These are phyloP conservation scores for Schwanniomyces occidentalis DNA, from an alignment of 805 yeast species.

Conservation along the genomic window DNA sequence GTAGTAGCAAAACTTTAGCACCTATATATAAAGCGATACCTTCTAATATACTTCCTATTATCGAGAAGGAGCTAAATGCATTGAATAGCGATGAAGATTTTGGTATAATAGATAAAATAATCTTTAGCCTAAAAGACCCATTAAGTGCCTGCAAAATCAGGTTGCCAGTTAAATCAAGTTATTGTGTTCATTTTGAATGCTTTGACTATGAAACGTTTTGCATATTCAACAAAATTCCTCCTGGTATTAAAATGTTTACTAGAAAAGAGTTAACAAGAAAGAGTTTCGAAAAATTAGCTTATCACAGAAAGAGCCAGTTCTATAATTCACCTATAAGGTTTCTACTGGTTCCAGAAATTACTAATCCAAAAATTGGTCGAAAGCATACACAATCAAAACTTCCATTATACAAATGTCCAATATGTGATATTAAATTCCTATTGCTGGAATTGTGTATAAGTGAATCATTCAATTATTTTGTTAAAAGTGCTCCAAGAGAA, in stretches of 20 bases:
- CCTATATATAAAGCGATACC: constrained; percentile 24
- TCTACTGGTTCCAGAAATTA: constrained; percentile 1
- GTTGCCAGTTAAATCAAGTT: constrained; percentile 39
- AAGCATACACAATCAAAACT: constrained; percentile 3
- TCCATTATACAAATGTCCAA: constrained; percentile 41
- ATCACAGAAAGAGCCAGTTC: constrained; percentile 4
- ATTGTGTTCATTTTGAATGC: constrained; percentile 44
- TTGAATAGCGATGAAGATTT: constrained; percentile 29
- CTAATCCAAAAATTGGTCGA: background rate
- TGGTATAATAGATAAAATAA: constrained; percentile 35
- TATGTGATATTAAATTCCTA: constrained; percentile 37
- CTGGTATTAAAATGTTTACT: constrained; percentile 21
- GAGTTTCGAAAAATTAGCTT: constrained; percentile 13
- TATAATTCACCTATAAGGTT: constrained; percentile 5
- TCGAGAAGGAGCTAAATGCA: constrained; percentile 26
- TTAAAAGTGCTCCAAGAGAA: constrained; percentile 37
- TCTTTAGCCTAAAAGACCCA: constrained; percentile 42
- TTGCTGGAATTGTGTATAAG: constrained; percentile 35
- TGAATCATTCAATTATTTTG: constrained; percentile 42
- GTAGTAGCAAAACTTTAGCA: too few relatives aligned
- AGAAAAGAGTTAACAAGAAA: constrained; percentile 27
- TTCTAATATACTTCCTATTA: constrained; percentile 25
- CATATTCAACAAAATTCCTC: constrained; percentile 34
- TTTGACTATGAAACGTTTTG: constrained; percentile 45
- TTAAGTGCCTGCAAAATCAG: constrained; percentile 37